Conservation (phyloP, 306 rosid species). For the barrel medic (Medicago truncatula) region DNA sequence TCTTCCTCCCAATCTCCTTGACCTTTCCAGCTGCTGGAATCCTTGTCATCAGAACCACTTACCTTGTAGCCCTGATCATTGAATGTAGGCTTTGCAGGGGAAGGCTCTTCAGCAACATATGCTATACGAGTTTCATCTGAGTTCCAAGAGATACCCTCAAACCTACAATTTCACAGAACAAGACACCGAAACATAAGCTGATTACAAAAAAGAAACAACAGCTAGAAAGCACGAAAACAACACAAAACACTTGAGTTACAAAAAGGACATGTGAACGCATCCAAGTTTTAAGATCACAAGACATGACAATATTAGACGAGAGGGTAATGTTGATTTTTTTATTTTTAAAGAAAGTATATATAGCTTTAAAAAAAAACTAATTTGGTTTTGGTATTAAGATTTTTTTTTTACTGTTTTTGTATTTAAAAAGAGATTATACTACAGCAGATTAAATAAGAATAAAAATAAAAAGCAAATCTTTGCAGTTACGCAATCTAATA, state of each 20-base stretch:
- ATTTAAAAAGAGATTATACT: too few relatives aligned
- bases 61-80: conserved; percentile 68
- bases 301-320: not conserved
- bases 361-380: too few relatives aligned
- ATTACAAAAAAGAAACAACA: not conserved
- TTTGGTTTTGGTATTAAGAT: too few relatives aligned
- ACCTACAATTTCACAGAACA: conserved; percentile 61
- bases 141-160: conserved; percentile 95
- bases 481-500: not conserved
- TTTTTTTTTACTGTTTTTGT: too few relatives aligned
- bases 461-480: not conserved
- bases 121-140: conserved; percentile 76
- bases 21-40: conserved; percentile 74
- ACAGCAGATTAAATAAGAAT: too few relatives aligned
- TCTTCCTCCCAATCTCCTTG: conserved; percentile 93
- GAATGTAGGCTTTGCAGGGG: conserved; percentile 84
- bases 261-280: not conserved
- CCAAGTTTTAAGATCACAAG: not conserved
- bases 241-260: not conserved
- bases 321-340: too few relatives aligned
- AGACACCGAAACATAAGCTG: not conserved
- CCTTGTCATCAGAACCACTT: conserved; percentile 65
- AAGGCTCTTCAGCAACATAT: conserved; percentile 89
- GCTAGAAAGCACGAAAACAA: not conserved
- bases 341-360: too few relatives aligned